Evolutionary conservation across 1,139 yeast genomes (phyloP), one percentile per base, ranked within the genome.

Genomic region (Pichia sp.): DNA sequence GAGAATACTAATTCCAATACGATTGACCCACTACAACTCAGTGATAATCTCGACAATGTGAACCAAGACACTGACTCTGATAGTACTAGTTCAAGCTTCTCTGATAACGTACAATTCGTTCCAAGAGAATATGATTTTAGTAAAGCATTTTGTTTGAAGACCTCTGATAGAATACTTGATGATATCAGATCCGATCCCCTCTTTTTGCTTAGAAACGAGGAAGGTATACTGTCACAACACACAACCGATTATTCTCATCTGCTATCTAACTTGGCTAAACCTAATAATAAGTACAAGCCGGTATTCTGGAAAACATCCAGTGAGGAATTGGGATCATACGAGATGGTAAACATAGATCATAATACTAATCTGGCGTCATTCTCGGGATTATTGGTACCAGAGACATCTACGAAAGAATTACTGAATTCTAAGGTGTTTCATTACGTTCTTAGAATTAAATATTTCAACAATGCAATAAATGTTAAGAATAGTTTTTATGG

Each of bases 91-190:
- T n/a, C n/a, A n/a, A n/a, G n/a, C n/a, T n/a, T n/a, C n/a, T n/a
- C n/a, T n/a, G n/a, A n/a, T n/a, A n/a, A n/a, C n/a, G n/a, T n/a
- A n/a, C n/a, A n/a, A n/a, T n/a, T n/a, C n/a, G n/a, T n/a, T n/a
- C 15, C 8, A 6, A 25, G 16, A 12, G 27, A 14, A 8, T 40
- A 40, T 16, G 41, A 40, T 29, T 40, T 40, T 24, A 18, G 35
- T 3, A 28, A 22, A 16, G 44, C 44, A 6, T 13, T 29, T 7
- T 40, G 41, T 18, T 17, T 44, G 22, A 81, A 81, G 50, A 78
- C 88, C 0, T 59, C 78, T 20, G 80, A 80, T 48, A 62, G 91
- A 35, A 64, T 81, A 22, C 48, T 80, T 21, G 86, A 79, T 51
- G 91, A 81, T 50, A 53, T 80, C 28, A 63, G 70, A 47, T 69